Conservation (phyloP, 352 stramenopile species). For the Pythium biforme region DNA sequence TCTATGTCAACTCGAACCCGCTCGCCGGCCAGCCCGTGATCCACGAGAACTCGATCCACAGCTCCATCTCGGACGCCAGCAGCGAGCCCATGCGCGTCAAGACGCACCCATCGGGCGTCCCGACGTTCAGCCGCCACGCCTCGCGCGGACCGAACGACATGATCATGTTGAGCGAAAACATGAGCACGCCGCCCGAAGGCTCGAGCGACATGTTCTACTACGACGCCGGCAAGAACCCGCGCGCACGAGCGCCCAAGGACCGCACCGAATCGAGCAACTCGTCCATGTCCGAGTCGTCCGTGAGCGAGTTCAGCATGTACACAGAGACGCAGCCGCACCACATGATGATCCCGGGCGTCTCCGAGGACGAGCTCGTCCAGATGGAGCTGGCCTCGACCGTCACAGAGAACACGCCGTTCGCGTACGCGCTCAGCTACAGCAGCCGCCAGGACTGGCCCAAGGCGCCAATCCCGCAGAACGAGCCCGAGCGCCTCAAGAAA, state of each 20-base stretch:
- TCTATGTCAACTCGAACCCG: conserved; percentile 26
- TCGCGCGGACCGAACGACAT: conserved; percentile 47
- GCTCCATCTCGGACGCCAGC: conserved; percentile 52
- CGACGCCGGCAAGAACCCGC: conserved; percentile 21
- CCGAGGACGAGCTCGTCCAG: conserved; percentile 49
- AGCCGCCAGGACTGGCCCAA: conserved; percentile 82
- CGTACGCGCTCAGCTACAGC: conserved; percentile 80
- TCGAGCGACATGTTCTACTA: conserved; percentile 23
- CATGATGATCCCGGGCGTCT: conserved; percentile 36
- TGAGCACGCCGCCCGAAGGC: conserved; percentile 18
- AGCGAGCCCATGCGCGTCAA: conserved; percentile 51
- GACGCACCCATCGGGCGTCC: conserved; percentile 33
- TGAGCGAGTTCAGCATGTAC: conserved; percentile 46
- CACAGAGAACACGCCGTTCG: conserved; percentile 72
- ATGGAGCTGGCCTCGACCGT: conserved; percentile 67
- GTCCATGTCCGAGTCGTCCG: conserved; percentile 38
- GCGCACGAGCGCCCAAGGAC: conserved; percentile 16
- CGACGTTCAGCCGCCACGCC: conserved; percentile 14
- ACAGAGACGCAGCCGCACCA: conserved; percentile 25
- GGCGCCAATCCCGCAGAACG: conserved; percentile 66
- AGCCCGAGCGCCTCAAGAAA: conserved; percentile 59
- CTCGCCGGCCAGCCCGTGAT: conserved; percentile 33
- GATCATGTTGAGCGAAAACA: conserved; percentile 44
- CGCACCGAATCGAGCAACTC: conserved; percentile 28
- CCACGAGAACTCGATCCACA: conserved; percentile 34